Percentiles rank a stretch among this genome's conserved stretches.
Conservation (phyloP, 805 yeast genomes). For the Brettanomyces nanus region DNA sequence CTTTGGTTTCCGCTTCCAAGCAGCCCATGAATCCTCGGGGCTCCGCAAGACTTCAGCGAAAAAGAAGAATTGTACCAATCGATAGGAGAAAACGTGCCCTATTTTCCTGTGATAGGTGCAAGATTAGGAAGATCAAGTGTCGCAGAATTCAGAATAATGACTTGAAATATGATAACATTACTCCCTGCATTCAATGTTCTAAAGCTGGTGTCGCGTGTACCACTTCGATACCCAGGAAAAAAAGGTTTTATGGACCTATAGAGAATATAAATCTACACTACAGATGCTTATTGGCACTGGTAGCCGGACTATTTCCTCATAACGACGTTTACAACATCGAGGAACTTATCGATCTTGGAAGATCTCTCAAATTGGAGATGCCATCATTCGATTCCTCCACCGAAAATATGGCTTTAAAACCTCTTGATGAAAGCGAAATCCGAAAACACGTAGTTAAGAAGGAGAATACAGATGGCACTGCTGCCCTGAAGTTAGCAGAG, state of each 20-base stretch:
- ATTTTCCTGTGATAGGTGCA: constrained; percentile 39
- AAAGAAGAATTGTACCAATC: constrained; percentile 29
- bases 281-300: constrained; percentile 30
- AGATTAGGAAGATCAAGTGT: constrained; percentile 35
- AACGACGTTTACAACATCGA: constrained; percentile 36
- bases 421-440: not conserved
- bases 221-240: constrained; percentile 34
- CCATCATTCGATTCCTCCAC: constrained; percentile 18
- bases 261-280: constrained; percentile 37
- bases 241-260: constrained; percentile 32
- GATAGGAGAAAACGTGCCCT: constrained; percentile 34
- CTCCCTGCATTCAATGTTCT: constrained; percentile 33
- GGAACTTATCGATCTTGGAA: constrained; percentile 31
- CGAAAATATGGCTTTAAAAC: not conserved
- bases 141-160: constrained; percentile 27
- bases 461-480: not conserved
- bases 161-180: constrained; percentile 28
- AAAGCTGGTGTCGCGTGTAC: constrained; percentile 31
- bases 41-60: constrained; percentile 7
- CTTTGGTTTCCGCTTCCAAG: no score
- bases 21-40: not conserved
- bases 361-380: constrained; percentile 27
- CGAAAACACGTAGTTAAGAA: not conserved
- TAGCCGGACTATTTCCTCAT: constrained; percentile 36
- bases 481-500: no score